Evolutionary conservation across 2,329 filamentous ascomycete species (phyloP), one percentile per base, ranked within the genome.

Genomic region (Fusarium paranaense): DNA sequence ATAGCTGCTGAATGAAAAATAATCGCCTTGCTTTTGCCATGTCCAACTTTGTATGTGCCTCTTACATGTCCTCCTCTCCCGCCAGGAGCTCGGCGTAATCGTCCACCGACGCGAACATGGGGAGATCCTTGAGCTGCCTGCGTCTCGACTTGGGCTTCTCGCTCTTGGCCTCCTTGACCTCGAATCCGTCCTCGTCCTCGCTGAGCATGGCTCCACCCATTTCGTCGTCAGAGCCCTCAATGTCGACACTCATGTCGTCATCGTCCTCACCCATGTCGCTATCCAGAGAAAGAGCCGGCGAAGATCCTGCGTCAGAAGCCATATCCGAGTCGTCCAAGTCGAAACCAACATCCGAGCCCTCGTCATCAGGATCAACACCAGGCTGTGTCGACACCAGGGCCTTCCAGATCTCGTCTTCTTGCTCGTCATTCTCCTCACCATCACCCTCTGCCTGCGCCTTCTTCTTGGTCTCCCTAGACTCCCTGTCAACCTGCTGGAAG

Each of bases 51-150:
- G 45, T 30, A 52, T 40, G 22, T 45, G n/a, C 59, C 57, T 70
- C 54, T 65, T 80, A 82, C 69, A 80, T 75, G 66, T 91, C 91
- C 71, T 91, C 91, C 61, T 97, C 94, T 73, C 90, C 89, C 5
- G 88, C 94, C 81, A 98, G 84, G 85, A 98, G 88, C 78, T 93
- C 93, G 18, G 95, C 96, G 83, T 98, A 99, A 81, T 98, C 97
- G 64, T 98, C 97, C 35, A 89, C 93, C 35, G 94, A 97, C 22
- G 97, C 97, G 86, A 99, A 99, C 38, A 91, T 97, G 8, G 97
- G 97, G 76, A 99, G 86, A 73, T 91, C 91, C 89, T 95, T 98
- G 82, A 98, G 87, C 86, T 94, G 94, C 88, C 92, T 95, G 85
- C 90, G 92, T 85, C 93, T 94, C 81, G 90, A 85, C 58, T 82